Conservation (phyloP, 148 eudicot genomes). For the Diospyros kaki region DNA sequence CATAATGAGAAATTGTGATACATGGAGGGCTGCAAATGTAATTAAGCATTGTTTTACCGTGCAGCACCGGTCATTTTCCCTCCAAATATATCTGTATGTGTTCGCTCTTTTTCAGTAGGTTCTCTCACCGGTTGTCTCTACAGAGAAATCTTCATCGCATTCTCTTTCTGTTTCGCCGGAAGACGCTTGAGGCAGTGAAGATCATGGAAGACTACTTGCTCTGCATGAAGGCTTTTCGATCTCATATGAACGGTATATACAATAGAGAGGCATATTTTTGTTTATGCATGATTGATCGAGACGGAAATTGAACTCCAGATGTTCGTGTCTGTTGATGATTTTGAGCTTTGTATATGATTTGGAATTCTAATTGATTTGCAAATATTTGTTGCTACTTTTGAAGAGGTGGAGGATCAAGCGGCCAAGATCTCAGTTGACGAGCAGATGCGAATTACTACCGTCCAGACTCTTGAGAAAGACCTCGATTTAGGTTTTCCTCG, state of each 20-base stretch:
- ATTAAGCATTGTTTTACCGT: too few relatives aligned
- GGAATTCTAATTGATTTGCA: background rate
- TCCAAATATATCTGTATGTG: too few relatives aligned
- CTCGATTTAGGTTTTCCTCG: slow-evolving; percentile 49
- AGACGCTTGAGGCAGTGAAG: background rate
- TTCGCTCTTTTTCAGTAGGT: too few relatives aligned
- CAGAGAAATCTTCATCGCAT: background rate
- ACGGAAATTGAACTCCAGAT: background rate
- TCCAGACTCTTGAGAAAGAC: slow-evolving; percentile 65
- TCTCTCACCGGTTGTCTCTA: too few relatives aligned
- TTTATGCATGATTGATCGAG: background rate
- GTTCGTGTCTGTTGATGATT: background rate
- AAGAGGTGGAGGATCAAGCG: slow-evolving; percentile 96
- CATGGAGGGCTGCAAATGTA: too few relatives aligned
- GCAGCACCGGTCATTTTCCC: too few relatives aligned
- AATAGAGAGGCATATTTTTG: background rate
- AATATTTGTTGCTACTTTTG: slow-evolving; percentile 3
- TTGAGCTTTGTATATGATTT: background rate
- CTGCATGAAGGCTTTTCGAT: slow-evolving; percentile 71
- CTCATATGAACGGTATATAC: slow-evolving; percentile 67
- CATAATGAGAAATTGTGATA: too few relatives aligned
- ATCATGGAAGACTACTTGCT: slow-evolving; percentile 74
- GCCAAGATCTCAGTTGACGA: slow-evolving; percentile 70
- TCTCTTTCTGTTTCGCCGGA: background rate
- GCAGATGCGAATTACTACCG: slow-evolving; percentile 69